These are phyloP conservation scores for Kregervanrija delftensis DNA, from an alignment of 805 yeast species.

Conservation along the genomic window DNA sequence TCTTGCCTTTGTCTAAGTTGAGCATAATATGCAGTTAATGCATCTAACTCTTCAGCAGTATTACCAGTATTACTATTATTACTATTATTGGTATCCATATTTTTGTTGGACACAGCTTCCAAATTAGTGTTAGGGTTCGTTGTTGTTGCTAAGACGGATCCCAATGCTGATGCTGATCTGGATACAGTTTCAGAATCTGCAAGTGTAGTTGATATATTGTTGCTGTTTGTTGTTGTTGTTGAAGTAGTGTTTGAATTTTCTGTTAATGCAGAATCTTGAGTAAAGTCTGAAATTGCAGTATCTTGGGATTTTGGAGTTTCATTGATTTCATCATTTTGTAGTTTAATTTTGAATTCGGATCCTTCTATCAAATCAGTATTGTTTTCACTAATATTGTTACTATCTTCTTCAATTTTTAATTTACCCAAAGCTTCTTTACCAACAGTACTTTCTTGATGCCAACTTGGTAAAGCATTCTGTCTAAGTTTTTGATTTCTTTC, in stretches of 20 bases:
- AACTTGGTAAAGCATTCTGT: constrained; percentile 92
- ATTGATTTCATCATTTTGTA: too few relatives aligned
- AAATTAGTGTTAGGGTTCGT: not conserved
- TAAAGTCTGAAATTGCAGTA: too few relatives aligned
- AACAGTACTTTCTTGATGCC: constrained; percentile 92
- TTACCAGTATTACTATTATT: constrained; percentile 4
- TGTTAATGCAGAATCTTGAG: too few relatives aligned
- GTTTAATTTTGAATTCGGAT: too few relatives aligned
- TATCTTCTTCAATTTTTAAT: constrained; percentile 44
- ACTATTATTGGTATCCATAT: not conserved
- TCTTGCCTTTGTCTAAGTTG: constrained; percentile 66
- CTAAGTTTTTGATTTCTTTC: constrained; percentile 65
- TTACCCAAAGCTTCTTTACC: constrained; percentile 58
- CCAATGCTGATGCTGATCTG: too few relatives aligned
- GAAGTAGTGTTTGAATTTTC: too few relatives aligned
- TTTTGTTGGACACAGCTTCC: too few relatives aligned
- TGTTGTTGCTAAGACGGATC: not conserved
- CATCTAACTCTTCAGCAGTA: constrained; percentile 65
- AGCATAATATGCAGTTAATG: constrained; percentile 69
- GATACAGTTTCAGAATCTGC: too few relatives aligned
- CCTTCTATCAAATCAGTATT: not conserved
- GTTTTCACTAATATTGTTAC: constrained; percentile 13
- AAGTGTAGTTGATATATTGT: too few relatives aligned
- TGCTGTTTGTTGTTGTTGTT: too few relatives aligned
- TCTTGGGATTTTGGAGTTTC: too few relatives aligned